Conservation (phyloP, 805 yeast species). For the Saccharomyces cerevisiae region DNA sequence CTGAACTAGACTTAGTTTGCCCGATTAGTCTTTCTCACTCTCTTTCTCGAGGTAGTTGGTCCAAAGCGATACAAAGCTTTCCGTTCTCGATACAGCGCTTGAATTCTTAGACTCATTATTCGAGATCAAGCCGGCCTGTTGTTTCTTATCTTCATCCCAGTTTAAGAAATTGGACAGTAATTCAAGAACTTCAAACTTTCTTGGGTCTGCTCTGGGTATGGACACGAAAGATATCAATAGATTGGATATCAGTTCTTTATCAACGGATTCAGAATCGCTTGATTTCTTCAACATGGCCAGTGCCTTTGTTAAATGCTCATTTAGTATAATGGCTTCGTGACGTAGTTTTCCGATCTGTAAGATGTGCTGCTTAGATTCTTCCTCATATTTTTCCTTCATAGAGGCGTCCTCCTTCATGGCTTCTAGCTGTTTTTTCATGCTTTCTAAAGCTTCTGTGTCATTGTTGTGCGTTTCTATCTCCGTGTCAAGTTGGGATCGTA, state of each 20-base stretch:
- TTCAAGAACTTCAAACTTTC: conserved; percentile 85
- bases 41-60: conserved; percentile 73
- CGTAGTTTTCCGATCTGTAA: conserved; percentile 81
- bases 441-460: conserved; percentile 11
- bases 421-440: conserved; percentile 20
- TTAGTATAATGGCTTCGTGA: conserved; percentile 87
- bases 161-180: conserved; percentile 72
- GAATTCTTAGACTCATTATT: conserved; percentile 5
- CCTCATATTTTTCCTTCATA: conserved; percentile 35
- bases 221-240: conserved; percentile 76
- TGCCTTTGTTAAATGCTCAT: conserved; percentile 94
- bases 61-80: conserved; percentile 67
- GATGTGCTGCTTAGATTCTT: conserved; percentile 60
- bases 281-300: conserved; percentile 73
- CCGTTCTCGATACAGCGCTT: conserved; percentile 32
- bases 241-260: conserved; percentile 82
- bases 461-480: conserved; percentile 13
- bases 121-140: conserved; percentile 60
- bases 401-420: conserved; percentile 16
- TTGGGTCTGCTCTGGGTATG: conserved; percentile 86
- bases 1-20: background rate
- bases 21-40: conserved; percentile 32
- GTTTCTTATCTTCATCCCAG: conserved; percentile 79
- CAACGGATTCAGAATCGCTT: conserved; percentile 68
- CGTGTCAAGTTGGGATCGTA: conserved; percentile 23